A percentile compares a stretch with the other conserved stretches of the same genome.
Conservation (phyloP, 306 rosid species). For the Cyclanthera cordifolia region DNA sequence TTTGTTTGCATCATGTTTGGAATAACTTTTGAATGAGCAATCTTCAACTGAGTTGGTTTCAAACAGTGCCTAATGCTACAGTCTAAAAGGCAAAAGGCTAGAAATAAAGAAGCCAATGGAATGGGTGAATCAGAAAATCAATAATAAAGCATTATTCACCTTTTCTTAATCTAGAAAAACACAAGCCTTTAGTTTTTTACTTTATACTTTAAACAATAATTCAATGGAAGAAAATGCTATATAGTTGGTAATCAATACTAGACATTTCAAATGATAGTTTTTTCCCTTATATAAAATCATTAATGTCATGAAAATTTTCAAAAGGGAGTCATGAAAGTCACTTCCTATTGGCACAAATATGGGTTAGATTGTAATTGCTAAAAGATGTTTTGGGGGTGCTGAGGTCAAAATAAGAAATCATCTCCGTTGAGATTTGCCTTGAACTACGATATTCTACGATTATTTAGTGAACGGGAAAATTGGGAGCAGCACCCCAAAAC, state of each 20-base stretch:
- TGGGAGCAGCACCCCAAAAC: no score
- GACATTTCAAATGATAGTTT: background rate
- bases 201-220: background rate
- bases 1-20: no score
- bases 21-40: background rate
- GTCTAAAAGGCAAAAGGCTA: constrained; percentile 1
- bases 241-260: background rate
- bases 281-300: background rate
- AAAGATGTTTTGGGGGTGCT: no score
- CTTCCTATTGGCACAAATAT: background rate
- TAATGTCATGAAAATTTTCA: background rate
- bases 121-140: background rate
- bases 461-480: no score
- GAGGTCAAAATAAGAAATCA: no score
- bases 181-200: background rate
- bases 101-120: background rate
- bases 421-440: no score
- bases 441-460: no score
- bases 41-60: background rate
- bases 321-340: background rate
- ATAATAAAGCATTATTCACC: background rate
- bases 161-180: background rate
- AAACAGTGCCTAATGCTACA: background rate
- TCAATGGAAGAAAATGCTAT: background rate
- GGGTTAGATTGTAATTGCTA: background rate